These are phyloP conservation scores for Schizochytrium sp. DNA, from an alignment of 108 stramenopile species.

Conservation along the genomic window DNA sequence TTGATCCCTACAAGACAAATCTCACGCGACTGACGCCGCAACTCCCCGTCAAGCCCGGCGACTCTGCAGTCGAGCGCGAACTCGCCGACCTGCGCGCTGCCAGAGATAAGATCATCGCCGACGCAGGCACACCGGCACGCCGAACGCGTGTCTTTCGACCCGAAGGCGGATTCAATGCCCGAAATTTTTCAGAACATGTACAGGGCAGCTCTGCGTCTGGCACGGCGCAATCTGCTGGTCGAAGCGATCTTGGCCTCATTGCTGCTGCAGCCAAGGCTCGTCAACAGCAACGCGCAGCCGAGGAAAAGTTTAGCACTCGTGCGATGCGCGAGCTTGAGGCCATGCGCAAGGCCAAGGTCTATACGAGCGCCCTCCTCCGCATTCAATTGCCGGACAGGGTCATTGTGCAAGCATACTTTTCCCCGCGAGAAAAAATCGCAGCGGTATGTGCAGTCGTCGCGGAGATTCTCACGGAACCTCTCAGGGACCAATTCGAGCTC, in stretches of 20 bases:
- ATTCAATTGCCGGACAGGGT: neutral
- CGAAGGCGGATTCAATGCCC: neutral
- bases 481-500: neutral
- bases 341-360: neutral
- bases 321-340: slow-evolving; percentile 1
- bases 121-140: neutral
- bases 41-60: neutral
- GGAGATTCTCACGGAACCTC: neutral
- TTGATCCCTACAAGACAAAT: neutral
- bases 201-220: neutral
- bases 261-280: neutral
- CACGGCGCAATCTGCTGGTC: neutral
- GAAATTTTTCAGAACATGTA: neutral
- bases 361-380: neutral
- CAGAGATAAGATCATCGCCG: neutral
- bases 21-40: neutral
- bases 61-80: neutral
- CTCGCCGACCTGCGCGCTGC: neutral
- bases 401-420: slow-evolving; percentile 2
- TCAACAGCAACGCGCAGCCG: neutral
- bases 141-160: neutral
- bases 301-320: neutral
- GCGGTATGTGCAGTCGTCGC: neutral
- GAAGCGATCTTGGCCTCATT: neutral
- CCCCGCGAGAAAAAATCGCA: neutral